Conservation (phyloP, 1,139 yeast genomes). For the Blastobotrys raffinosifermentans region DNA sequence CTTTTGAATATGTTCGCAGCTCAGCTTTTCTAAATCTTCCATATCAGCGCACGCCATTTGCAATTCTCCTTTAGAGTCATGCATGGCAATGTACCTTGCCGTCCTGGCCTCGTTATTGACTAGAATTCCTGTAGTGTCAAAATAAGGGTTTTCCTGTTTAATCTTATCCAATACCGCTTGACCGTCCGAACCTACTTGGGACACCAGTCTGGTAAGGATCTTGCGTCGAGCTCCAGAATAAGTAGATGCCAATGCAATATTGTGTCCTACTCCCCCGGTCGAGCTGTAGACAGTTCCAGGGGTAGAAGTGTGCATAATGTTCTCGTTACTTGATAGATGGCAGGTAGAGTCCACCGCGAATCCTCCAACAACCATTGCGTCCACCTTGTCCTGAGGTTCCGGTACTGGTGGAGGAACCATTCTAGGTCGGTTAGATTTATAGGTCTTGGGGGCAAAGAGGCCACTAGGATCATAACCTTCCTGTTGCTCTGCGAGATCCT, state of each 20-base stretch:
- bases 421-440: neutral
- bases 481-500: too few species aligned
- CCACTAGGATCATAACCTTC: too few species aligned
- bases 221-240: conserved; percentile 23
- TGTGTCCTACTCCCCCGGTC: conserved; percentile 82
- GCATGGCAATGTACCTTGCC: conserved; percentile 70
- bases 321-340: conserved; percentile 21
- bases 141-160: conserved; percentile 22
- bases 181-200: conserved; percentile 55
- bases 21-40: conserved; percentile 55
- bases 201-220: conserved; percentile 43
- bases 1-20: conserved; percentile 37
- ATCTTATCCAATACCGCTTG: conserved; percentile 40
- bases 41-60: conserved; percentile 81
- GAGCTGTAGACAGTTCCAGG: conserved; percentile 57
- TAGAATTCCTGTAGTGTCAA: conserved; percentile 42
- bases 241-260: conserved; percentile 55
- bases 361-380: conserved; percentile 57
- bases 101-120: conserved; percentile 36
- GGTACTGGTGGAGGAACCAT: neutral
- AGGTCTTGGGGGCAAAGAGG: too few species aligned
- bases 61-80: conserved; percentile 55
- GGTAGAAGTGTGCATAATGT: conserved; percentile 56
- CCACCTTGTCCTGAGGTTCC: conserved; percentile 5
- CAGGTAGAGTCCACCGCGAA: conserved; percentile 69